Evolutionary conservation across 2,329 filamentous ascomycete genomes (phyloP), one percentile per base, ranked within the genome.

Genomic region (Atkinsonella hypoxylon): DNA sequence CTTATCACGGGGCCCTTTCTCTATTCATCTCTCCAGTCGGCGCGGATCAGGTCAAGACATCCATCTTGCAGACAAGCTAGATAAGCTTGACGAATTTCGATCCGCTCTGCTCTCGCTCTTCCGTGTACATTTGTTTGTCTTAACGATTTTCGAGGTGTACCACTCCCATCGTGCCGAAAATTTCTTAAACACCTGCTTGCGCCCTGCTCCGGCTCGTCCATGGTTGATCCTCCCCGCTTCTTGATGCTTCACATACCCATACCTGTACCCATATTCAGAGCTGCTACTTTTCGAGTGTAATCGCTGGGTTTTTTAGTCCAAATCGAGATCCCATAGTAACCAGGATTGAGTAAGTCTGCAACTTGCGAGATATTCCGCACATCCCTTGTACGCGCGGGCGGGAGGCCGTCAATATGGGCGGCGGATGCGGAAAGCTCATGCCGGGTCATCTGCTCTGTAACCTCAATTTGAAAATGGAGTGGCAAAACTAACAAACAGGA

Each of bases 161-260:
- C 22, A 42, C 40, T 30, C 32, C 26, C 6, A 34, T 49, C 34
- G 40, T 39, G 12, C 34, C 22, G 18, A 40, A 1, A 26, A 18
- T 45, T 48, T 30, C 41, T 52, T 49, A 52, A 49, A 49, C 49
- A 13, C 50, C 50, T 43, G 18, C n/a, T 48, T 45, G 30, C 41
- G 47, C 47, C 47, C 17, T 43, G 42, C 18, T 41, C 18, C 18
- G 42, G 32, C 18, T 1, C 10, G 9, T 38, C 22, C 40, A 36
- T 49, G 47, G 15, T 17, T 44, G 40, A 26, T 11, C n/a, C 20
- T 41, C 34, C 40, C 26, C 42, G 11, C 30, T 20, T 38, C 31
- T 30, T 38, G 15, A 9, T 42, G 41, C 20, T 45, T n/a, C 40
- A 4, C 17, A n/a, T 20, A 44, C 47, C 47, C 47, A 32, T 15